Conservation (phyloP, 805 yeast species). For the Sungouiella thailandica region DNA sequence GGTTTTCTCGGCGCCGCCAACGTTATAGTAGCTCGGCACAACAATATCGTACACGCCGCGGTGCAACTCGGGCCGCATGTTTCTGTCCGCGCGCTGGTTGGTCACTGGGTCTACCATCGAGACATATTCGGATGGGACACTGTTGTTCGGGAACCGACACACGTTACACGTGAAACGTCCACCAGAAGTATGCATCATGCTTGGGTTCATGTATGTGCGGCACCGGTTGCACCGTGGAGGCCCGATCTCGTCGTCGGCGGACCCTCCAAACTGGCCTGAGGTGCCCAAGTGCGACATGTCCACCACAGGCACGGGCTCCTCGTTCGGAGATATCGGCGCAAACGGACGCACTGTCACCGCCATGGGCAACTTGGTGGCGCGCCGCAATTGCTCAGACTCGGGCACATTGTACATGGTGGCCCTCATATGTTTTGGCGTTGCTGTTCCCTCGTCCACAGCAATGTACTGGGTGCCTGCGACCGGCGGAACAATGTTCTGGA, state of each 20-base stretch:
- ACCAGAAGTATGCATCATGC: slow-evolving; percentile 61
- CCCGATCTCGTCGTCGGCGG: slow-evolving; percentile 38
- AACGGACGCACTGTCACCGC: slow-evolving; percentile 83
- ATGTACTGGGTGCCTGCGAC: slow-evolving; percentile 66
- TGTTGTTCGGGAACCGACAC: slow-evolving; percentile 68
- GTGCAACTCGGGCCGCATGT: slow-evolving; percentile 67
- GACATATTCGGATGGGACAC: slow-evolving; percentile 61
- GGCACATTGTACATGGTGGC: slow-evolving; percentile 83
- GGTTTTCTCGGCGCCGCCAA: slow-evolving; percentile 31
- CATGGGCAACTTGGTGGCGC: slow-evolving; percentile 70
- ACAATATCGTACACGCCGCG: slow-evolving; percentile 81
- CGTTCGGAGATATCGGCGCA: slow-evolving; percentile 50
- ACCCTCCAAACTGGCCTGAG: slow-evolving; percentile 9
- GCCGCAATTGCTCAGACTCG: slow-evolving; percentile 60
- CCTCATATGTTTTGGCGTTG: slow-evolving; percentile 76
- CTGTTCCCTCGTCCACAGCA: slow-evolving; percentile 76
- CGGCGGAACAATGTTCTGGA: slow-evolving; percentile 80
- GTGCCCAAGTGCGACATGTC: slow-evolving; percentile 47
- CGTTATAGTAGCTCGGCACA: slow-evolving; percentile 71
- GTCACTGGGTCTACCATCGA: slow-evolving; percentile 53
- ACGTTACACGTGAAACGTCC: slow-evolving; percentile 76
- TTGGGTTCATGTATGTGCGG: slow-evolving; percentile 84
- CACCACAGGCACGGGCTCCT: slow-evolving; percentile 62
- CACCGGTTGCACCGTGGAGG: slow-evolving; percentile 92
- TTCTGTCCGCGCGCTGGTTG: slow-evolving; percentile 60